Evolutionary conservation across 1,284 basidiomycete genomes (phyloP), one percentile per base, ranked within the genome.

Genomic region (Papiliotrema laurentii): DNA sequence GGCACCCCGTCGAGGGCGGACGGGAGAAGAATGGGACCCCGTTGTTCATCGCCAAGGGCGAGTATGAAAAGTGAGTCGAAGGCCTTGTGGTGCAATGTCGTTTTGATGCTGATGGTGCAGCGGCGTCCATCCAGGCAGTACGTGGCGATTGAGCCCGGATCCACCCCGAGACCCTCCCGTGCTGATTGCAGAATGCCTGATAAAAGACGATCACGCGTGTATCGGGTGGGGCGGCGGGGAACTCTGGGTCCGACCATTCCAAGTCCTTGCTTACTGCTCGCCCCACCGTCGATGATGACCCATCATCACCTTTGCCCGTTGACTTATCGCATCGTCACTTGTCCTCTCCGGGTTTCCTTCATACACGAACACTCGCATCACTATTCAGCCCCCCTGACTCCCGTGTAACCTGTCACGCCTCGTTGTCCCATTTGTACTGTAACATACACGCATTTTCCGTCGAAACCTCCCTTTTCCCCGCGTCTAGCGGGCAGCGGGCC

Each of bases 1-100:
- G 64, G 65, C 63, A 64, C 45, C 66, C 69, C 1, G 63, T 74
- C 21, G 72, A 74, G 47, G 72, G 69, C 10, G 72, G 71, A 0
- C 53, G 71, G 28, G 71, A 73, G 51, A 53, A 48, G 13, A 62
- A 66, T 35, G 66, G 64, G 16, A 51, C 51, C 22, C 60, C 65
- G 2, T 34, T 73, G 28, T 55, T 74, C 9, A 44, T 72, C 5
- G 66, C 66, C 21, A 63, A 68, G 41, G 68, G 67, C 2, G 58
- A 60, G 26, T 67, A 64, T 39, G 66, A 64, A 36, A 60, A 53
- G 60, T 69, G 55, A 60, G 65, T 58, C 27, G 35, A 42, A 5
- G 21, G 4, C 9, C 27, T 38, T 10, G 2, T 36, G 19, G 18
- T 7, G n/a, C 14, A 37, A 11, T 7, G 16, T 43, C 21, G 27